Base-by-base conservation (phyloP, 805 yeast species). In the Metschnikowia corniflorae region DNA sequence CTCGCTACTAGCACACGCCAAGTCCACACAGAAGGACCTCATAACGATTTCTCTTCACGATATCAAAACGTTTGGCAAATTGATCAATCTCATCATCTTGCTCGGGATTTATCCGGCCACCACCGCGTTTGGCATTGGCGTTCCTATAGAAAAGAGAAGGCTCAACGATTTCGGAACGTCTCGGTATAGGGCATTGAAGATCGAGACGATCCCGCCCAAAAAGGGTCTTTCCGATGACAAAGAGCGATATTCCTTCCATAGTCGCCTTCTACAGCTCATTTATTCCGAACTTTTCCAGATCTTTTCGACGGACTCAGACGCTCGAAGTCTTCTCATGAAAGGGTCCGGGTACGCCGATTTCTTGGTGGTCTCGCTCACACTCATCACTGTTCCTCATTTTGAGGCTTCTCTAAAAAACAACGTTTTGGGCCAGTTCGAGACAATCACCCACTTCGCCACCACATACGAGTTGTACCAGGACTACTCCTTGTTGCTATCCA, bases 11-110 rank as follows among this genome's bases (percentile, higher is more conserved):
- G 45, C 45, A 23, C 40, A 24, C 34, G 36, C 36, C 16, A 35
- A 35, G 3, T 55, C 52, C 12, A 42, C 54, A 29, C 35, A 39
- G 10, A 46, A 50, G 27, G 54, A 61, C 31, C 46, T 75, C 33
- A 67, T 84, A 8, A 66, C 82, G 7, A 80, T 91, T 12, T 86
- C 97, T 0, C 66, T 91, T 7, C 88, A 86, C 50, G 97, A 93
- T 55, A 79, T 91, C 72, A 83, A 80, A 54, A 72, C 77, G 4
- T 74, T 93, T 38, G 81, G 83, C 23, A 73, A 70, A 16, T 53
- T 91, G 29, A 57, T 83, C 14, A 82, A 80, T 44, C 40, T 82
- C 8, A 65, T 89, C 2, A 75, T 88, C 0, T 58, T 82, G 2
- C 82, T 80, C 45, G 89, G 95, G 0, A 68, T 91, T 0, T 82